phyloP scores from a whole-genome alignment of 331 rosid genomes.

The Spiraea crenata region DNA sequence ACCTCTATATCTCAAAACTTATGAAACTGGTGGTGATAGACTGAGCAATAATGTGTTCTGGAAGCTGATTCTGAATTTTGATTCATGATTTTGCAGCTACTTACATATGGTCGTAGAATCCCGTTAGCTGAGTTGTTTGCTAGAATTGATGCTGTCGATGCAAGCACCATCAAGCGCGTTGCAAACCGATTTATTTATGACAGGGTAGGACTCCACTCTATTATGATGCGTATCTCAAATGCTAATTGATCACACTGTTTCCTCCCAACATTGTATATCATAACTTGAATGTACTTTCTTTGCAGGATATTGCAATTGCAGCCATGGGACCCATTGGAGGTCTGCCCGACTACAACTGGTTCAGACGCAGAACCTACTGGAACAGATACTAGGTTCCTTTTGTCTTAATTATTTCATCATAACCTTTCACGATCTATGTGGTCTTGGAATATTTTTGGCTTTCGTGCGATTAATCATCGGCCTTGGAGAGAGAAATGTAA shows the following conservation, averaged over 20 bases:
- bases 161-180: constrained; percentile 84
- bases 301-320: constrained; percentile 79
- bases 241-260: not conserved
- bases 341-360: constrained; percentile 92
- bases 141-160: constrained; percentile 87
- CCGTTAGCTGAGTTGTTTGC: constrained; percentile 87
- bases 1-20: too few relatives aligned
- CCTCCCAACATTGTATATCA: not conserved
- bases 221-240: not conserved
- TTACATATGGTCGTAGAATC: constrained; percentile 92
- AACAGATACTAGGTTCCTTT: constrained; percentile 68
- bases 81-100: constrained; percentile 50
- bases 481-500: constrained; percentile 28
- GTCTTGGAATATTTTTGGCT: constrained; percentile 29
- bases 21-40: not conserved
- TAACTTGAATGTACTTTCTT: not conserved
- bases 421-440: constrained; percentile 31
- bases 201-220: constrained; percentile 45
- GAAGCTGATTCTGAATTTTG: constrained; percentile 3
- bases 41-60: not conserved
- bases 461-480: constrained; percentile 29
- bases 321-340: constrained; percentile 82
- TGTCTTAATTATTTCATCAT: constrained; percentile 15
- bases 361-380: constrained; percentile 98
- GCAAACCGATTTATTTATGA: constrained; percentile 91